Percentiles rank a stretch among this genome's conserved stretches.
phyloP scores from a whole-genome alignment of 2,329 filamentous ascomycete genomes.

The Fusarium annulatum region DNA sequence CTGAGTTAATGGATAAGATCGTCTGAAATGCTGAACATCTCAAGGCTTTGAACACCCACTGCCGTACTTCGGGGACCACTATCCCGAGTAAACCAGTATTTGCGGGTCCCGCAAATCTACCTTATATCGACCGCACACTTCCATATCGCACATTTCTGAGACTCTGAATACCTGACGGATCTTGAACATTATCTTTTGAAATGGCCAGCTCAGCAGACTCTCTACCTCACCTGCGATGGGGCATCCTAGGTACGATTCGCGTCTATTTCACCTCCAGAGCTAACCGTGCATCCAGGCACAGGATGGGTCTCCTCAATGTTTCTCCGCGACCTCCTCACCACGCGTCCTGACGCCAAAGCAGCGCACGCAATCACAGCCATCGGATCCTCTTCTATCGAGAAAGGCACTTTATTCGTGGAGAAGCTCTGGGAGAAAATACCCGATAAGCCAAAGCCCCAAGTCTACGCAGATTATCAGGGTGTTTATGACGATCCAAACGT shows the following conservation, averaged over 20 bases:
- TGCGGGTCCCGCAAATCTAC: not conserved
- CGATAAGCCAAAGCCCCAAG: not conserved
- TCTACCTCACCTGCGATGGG: conserved; percentile 15
- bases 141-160: not conserved
- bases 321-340: not conserved
- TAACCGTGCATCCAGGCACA: not conserved
- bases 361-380: conserved; percentile 11
- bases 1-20: fast-evolving
- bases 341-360: conserved; percentile 7
- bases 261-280: fast-evolving
- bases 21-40: fast-evolving
- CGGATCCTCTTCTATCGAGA: not conserved
- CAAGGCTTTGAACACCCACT: too few relatives aligned
- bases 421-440: conserved; percentile 13
- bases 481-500: conserved; percentile 55
- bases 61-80: not conserved
- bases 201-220: not conserved
- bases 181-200: not conserved
- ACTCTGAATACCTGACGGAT: fast-evolving
- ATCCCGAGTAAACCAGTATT: not conserved
- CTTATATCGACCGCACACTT: too few relatives aligned
- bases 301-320: conserved; percentile 34
- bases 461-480: conserved; percentile 45
- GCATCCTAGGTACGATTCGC: not conserved
- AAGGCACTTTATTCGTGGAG: conserved; percentile 1